Conservation (phyloP, 2,329 filamentous ascomycete genomes). For the Endoconidiophora polonica region DNA sequence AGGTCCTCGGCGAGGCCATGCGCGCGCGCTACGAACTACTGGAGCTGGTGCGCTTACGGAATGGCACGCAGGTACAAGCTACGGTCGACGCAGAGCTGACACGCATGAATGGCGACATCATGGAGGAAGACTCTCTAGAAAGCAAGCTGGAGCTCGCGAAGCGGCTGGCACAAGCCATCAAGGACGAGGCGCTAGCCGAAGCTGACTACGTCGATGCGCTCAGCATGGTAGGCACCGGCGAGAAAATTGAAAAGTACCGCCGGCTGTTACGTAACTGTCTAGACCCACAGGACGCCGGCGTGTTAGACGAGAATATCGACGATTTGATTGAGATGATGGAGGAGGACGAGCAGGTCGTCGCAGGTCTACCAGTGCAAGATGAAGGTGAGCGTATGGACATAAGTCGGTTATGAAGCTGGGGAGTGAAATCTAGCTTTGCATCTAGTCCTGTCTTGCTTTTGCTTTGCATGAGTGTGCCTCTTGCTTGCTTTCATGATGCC, state of each 20-base stretch:
- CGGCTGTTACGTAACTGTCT: constrained; percentile 52
- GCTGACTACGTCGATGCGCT: constrained; percentile 52
- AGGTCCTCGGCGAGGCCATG: constrained; percentile 35
- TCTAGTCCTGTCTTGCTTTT: background rate
- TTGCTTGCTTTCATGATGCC: background rate
- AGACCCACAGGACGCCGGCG: constrained; percentile 48
- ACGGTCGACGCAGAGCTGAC: constrained; percentile 29
- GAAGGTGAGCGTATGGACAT: constrained; percentile 18
- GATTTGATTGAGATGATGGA: constrained; percentile 47
- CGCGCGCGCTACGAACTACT: constrained; percentile 31
- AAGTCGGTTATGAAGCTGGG: background rate
- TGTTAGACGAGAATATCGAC: constrained; percentile 47
- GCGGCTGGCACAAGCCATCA: constrained; percentile 38
- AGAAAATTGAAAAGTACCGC: constrained; percentile 59
- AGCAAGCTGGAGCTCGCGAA: constrained; percentile 41
- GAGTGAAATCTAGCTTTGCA: background rate
- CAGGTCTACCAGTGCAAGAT: constrained; percentile 19
- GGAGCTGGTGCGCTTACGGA: constrained; percentile 35
- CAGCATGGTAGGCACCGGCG: constrained; percentile 51
- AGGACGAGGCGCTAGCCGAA: constrained; percentile 46
- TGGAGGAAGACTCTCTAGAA: constrained; percentile 24
- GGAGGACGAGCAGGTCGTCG: constrained; percentile 36
- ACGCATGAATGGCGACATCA: constrained; percentile 31
- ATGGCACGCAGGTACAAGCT: constrained; percentile 34
- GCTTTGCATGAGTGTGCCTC: background rate